Evolutionary conservation across 2,329 filamentous ascomycete genomes (phyloP), one percentile per base, ranked within the genome.

Genomic region (Botryosphaeria dothidea): DNA sequence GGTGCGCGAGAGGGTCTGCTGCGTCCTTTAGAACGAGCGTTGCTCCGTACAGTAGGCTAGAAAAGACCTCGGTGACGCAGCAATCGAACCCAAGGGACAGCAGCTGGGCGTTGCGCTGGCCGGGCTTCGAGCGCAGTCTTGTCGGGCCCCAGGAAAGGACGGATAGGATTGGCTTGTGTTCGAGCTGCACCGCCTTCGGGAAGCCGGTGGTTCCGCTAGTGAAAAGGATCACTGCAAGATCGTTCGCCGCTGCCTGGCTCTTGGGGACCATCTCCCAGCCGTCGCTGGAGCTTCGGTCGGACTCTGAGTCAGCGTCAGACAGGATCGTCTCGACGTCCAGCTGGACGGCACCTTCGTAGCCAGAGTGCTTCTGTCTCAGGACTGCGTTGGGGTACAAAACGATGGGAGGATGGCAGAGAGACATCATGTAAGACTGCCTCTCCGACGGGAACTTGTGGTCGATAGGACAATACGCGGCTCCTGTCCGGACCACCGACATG

Each of bases 51-150:
- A 65, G 58, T 2, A 67, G 46, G 21, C 60, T 65, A 1, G 52
- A 56, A 13, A 64, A 67, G 7, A 67, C 60, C 27, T 67, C 66
- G 7, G 46, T 62, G n/a, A 66, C 62, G 36, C 57, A 64, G 27
- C 51, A 58, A 58, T 67, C 66, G 29, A 67, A 67, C 1, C 64
- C 66, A 8, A 52, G 46, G 2, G 66, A 64, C 4, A 67, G 52
- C n/a, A 62, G 63, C 13, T 67, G 66, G 2, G 64, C 65, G 7
- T 66, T 63, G n/a, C 52, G 46, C 13, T 62, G 64, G 3, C 66
- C 64, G 4, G 64, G 64, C 8, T 56, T 45, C 15, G 66, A 56
- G 17, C 57, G 64, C 15, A 64, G 29, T n/a, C 66, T 61, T 1
- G 66, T 54, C 1, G 61, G 52, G 1, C 21, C 34, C 23, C 48